Evolutionary conservation across 169 alveolate genomes (phyloP).

Genomic region (Perkinsus olseni): DNA sequence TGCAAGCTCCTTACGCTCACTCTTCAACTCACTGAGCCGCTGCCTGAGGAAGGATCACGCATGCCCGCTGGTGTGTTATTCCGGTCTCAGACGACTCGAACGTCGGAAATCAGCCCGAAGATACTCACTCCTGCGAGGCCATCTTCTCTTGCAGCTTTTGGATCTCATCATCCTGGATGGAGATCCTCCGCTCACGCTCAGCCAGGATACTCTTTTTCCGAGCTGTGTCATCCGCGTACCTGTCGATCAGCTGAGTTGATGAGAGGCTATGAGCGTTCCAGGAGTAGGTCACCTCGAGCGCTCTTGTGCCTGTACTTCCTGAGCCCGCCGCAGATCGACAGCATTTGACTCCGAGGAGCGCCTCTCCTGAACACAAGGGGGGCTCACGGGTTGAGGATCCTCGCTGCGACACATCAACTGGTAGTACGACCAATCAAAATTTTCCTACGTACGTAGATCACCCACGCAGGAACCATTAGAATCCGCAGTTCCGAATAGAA

Average conservation of each 20-base stretch:
- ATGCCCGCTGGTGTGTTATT: neutral
- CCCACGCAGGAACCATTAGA: too few relatives aligned
- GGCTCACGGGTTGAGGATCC: too few relatives aligned
- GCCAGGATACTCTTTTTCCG: neutral
- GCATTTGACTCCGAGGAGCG: neutral
- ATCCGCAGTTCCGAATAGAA: too few relatives aligned
- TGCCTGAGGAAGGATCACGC: neutral
- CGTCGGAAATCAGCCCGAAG: too few relatives aligned
- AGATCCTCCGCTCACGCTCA: neutral
- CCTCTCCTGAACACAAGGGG: neutral
- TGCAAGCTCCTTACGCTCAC: neutral
- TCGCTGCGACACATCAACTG: too few relatives aligned
- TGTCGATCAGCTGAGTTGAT: neutral
- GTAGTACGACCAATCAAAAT: too few relatives aligned
- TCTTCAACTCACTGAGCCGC: neutral
- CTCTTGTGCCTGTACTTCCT: neutral
- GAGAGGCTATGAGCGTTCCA: neutral
- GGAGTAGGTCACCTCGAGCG: neutral
- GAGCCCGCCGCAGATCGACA: neutral
- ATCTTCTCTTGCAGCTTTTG: neutral
- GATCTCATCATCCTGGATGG: neutral
- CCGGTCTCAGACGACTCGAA: too few relatives aligned
- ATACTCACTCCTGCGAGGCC: neutral
- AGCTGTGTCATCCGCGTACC: neutral
- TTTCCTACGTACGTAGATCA: too few relatives aligned